Evolutionary conservation across 169 alveolate genomes (phyloP).

Genomic region (Cryptosporidium baileyi): DNA sequence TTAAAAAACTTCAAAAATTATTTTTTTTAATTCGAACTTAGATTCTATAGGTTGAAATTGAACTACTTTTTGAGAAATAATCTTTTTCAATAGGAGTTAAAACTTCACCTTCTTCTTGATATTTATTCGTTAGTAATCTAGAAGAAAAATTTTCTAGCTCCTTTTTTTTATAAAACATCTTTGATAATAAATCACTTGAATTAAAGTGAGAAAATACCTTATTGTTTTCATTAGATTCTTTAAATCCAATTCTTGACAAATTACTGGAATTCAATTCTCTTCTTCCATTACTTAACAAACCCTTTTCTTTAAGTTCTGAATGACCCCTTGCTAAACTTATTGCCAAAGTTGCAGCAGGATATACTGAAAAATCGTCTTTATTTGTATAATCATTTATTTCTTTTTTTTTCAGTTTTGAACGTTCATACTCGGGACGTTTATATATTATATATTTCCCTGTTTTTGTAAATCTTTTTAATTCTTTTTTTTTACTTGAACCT

Average conservation of each 20-base stretch:
- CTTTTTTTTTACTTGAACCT: background rate
- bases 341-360: constrained; percentile 57
- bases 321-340: constrained; percentile 68
- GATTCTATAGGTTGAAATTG: background rate
- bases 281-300: constrained; percentile 10
- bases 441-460: constrained; percentile 54
- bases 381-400: background rate
- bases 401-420: background rate
- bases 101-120: background rate
- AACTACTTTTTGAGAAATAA: background rate
- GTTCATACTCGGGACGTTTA: constrained; percentile 48
- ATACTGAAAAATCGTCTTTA: background rate
- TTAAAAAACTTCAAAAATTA: too few relatives aligned
- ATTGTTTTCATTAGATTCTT: background rate
- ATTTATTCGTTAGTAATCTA: background rate
- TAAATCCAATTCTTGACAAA: background rate
- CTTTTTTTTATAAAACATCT: background rate
- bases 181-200: constrained; percentile 60
- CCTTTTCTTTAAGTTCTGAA: constrained; percentile 9
- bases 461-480: constrained; percentile 46
- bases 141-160: background rate
- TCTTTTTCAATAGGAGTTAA: too few relatives aligned
- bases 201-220: background rate
- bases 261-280: background rate
- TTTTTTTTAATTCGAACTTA: too few relatives aligned